These are phyloP conservation scores for Arabidopsis arenosa DNA, from an alignment of 345 rosid genomes.

Conservation along the genomic window DNA sequence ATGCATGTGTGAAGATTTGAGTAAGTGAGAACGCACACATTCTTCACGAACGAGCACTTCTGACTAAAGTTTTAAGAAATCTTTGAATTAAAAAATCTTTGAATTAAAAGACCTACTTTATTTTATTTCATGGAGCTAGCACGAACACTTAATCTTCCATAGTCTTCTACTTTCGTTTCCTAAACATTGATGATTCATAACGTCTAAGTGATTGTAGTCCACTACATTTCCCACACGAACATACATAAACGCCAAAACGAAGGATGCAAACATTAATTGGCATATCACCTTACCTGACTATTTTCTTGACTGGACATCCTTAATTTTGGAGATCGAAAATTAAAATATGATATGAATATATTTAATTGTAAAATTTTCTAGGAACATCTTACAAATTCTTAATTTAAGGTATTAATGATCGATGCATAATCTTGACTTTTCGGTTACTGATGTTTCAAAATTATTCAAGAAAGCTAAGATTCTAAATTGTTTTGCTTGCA, in stretches of 20 bases:
- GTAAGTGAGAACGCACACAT: background rate
- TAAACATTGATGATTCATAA: background rate
- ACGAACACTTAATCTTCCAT: slow-evolving; percentile 16
- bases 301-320: background rate
- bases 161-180: background rate
- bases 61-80: slow-evolving; percentile 16
- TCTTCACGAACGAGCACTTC: slow-evolving; percentile 28
- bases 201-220: background rate
- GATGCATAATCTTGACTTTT: slow-evolving; percentile 1
- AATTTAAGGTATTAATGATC: background rate
- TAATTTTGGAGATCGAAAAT: background rate
- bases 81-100: slow-evolving; percentile 10
- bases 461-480: background rate
- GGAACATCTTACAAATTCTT: background rate
- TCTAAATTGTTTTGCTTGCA: slow-evolving; percentile 11
- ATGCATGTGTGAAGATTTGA: background rate
- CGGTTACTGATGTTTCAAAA: background rate
- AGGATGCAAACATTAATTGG: background rate
- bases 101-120: background rate
- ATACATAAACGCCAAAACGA: background rate
- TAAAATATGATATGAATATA: background rate
- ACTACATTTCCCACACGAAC: background rate
- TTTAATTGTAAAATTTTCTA: background rate
- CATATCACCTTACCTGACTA: background rate
- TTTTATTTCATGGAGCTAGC: background rate